Percentiles rank a stretch among this genome's conserved stretches.
phyloP scores from a whole-genome alignment of 495 filamentous ascomycete genomes.

The Elaphomyces granulatus region DNA sequence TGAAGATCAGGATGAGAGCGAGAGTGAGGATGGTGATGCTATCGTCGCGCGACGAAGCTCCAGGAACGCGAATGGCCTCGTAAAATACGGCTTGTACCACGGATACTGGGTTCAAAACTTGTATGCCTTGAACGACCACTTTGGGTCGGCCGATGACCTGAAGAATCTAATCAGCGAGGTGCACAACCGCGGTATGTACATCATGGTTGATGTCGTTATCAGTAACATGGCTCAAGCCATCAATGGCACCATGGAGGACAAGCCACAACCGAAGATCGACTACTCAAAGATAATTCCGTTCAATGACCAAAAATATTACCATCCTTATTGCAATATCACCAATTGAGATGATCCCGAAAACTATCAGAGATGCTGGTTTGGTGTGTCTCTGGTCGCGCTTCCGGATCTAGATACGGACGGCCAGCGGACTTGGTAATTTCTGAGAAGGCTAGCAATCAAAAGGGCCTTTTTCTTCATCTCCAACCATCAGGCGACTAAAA shows the following conservation, averaged over 20 bases:
- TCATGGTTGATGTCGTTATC: conserved; percentile 56
- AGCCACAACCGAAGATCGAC: conserved; percentile 23
- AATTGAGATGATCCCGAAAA: conserved; percentile 10
- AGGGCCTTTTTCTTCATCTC: too few species aligned
- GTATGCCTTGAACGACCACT: conserved; percentile 15
- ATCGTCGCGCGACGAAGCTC: too few species aligned
- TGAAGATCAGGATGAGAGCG: too few species aligned
- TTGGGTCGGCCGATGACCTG: conserved; percentile 14
- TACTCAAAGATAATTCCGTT: conserved; percentile 46
- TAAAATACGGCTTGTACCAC: too few species aligned
- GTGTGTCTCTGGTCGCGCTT: conserved; percentile 39
- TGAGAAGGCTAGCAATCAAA: too few species aligned
- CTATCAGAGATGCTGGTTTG: conserved; percentile 40
- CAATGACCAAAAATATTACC: conserved; percentile 42
- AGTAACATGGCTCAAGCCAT: conserved; percentile 51
- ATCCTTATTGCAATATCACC: conserved; percentile 44
- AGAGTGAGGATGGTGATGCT: too few species aligned
- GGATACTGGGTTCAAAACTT: conserved; percentile 18
- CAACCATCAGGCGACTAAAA: too few species aligned
- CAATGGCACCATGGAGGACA: conserved; percentile 9
- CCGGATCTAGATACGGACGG: conserved; percentile 52
- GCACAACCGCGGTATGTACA: conserved; percentile 26
- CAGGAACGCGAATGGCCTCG: too few species aligned
- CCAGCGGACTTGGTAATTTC: too few species aligned
- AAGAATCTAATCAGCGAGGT: conserved; percentile 11